Base-by-base conservation (phyloP, 108 stramenopile genomes). In the Stephanodiscus minutulus region DNA sequence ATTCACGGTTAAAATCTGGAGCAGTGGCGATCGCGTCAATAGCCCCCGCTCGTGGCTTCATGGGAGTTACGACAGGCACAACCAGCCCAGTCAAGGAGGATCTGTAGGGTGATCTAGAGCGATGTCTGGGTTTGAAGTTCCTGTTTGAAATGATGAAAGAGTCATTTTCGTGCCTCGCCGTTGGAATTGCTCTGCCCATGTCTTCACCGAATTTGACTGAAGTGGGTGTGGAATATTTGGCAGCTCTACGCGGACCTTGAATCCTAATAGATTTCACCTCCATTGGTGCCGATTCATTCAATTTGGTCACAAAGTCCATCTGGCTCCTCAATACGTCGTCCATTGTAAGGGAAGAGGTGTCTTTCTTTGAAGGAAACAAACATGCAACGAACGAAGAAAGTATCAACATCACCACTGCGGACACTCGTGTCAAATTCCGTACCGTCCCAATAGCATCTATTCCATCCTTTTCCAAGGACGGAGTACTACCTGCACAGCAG, bases 311-410 rank as follows among this genome's bases (percentile, higher is more conserved):
- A 3, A 79, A 56, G 10, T 71, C 70, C 70, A 72, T 67, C 21
- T 72, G 70, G 15, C 50, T 72, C 37, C 46, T 65, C 3, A 79
- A 20, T 27, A 72, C 37, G 24, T 72, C 70, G 18, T 72, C 71
- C 70, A 61, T 72, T 36, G 50, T 67, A 15, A 64, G 20, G 21
- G 44, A 56, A 11, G 64, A 20, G 25, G 24, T 6, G 39, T 50
- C 47, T 39, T 31, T 33, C 17, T 28, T 8, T 17, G 64, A 29
- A 49, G 63, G 35, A 17, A 10, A 50, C 43, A 80, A 48, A 28
- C 56, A 78, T 21, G 79, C 57, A 22, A 68, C 47, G 18, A 73
- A 48, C 27, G 46, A 56, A 2, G 56, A 68, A 36, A 69, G 15
- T 1, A 52, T 6, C 2, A 62, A 33, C 0, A 50, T 43, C 7